Percentiles rank a stretch among this genome's conserved stretches.
Evolutionary conservation across 495 filamentous ascomycete species (phyloP).

Genomic region (Aspergillus heteromorphus): DNA sequence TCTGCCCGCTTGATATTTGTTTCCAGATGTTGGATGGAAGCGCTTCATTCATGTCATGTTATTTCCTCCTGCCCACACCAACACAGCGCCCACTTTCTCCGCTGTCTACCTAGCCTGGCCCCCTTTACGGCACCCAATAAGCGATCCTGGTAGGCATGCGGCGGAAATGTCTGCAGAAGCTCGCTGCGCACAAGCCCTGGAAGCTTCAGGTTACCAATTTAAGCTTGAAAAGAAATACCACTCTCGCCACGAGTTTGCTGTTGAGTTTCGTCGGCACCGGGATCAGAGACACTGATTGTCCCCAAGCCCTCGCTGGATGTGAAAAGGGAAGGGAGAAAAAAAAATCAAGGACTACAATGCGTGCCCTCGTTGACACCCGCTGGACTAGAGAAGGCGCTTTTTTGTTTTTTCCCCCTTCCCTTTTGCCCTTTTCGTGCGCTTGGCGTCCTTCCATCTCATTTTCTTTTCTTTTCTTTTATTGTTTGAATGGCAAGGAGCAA

Average conservation of each 20-base stretch:
- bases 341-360: background rate
- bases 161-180: slow-evolving; percentile 23
- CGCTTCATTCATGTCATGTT: slow-evolving; percentile 15
- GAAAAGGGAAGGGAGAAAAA: slow-evolving; percentile 1
- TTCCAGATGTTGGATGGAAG: slow-evolving; percentile 13
- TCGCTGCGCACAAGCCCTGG: slow-evolving; percentile 19
- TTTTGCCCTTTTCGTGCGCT: slow-evolving; percentile 3
- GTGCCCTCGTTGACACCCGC: background rate
- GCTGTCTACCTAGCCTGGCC: slow-evolving; percentile 15
- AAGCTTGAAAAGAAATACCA: slow-evolving; percentile 21
- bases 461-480: slow-evolving; percentile 7
- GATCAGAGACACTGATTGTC: slow-evolving; percentile 17
- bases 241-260: slow-evolving; percentile 34
- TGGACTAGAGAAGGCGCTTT: background rate
- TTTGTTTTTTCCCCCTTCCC: background rate
- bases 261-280: slow-evolving; percentile 30
- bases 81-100: slow-evolving; percentile 13
- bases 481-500: background rate
- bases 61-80: slow-evolving; percentile 16
- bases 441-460: slow-evolving; percentile 5
- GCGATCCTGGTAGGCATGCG: slow-evolving; percentile 22
- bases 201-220: slow-evolving; percentile 21
- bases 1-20: slow-evolving; percentile 20
- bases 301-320: background rate
- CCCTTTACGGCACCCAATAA: slow-evolving; percentile 16